Conservation (phyloP, 108 stramenopile genomes). For the Nitzschia sp. region DNA sequence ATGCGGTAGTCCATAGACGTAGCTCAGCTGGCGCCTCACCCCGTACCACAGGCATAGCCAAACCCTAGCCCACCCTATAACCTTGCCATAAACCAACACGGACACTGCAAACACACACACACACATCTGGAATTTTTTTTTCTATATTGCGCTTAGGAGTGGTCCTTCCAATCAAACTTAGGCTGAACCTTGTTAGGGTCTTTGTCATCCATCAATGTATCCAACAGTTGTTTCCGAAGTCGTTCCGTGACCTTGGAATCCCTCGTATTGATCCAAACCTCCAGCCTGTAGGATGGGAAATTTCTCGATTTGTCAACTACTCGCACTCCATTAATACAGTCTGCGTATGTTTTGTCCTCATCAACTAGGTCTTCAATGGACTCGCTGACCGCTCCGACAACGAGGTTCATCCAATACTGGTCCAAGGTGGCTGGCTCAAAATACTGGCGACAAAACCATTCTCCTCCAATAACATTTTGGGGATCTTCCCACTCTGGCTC, state of each 20-base stretch:
- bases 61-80: too few species aligned
- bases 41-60: too few species aligned
- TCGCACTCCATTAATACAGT: constrained; percentile 85
- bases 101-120: too few species aligned
- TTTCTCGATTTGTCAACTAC: constrained; percentile 86
- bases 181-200: constrained; percentile 59
- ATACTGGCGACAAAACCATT: constrained; percentile 83
- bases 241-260: constrained; percentile 59
- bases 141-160: constrained; percentile 21
- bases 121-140: too few species aligned
- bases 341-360: constrained; percentile 31
- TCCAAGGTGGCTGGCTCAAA: constrained; percentile 78
- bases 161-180: constrained; percentile 88
- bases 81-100: too few species aligned
- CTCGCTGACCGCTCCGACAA: constrained; percentile 85
- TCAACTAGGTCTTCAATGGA: constrained; percentile 76
- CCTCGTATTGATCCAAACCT: constrained; percentile 84
- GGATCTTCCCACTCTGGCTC: constrained; percentile 95
- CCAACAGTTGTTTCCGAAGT: constrained; percentile 52
- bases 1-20: too few species aligned
- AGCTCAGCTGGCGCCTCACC: too few species aligned
- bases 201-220: constrained; percentile 69
- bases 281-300: constrained; percentile 75
- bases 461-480: constrained; percentile 82
- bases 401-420: constrained; percentile 88